Conservation (phyloP, 2,329 filamentous ascomycete species). For the Paecilomyces niveus region DNA sequence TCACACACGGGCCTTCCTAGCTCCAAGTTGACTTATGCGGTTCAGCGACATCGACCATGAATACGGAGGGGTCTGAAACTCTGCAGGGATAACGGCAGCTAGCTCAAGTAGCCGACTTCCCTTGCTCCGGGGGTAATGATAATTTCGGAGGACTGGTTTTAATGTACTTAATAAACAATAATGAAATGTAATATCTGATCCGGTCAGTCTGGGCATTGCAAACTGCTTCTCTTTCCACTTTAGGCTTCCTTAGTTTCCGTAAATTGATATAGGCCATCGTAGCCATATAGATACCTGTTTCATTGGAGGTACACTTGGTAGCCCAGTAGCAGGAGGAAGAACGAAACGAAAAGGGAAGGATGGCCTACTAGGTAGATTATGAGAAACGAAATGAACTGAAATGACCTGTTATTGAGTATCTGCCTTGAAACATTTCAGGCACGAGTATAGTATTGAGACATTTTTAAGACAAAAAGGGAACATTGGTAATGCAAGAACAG, state of each 20-base stretch:
- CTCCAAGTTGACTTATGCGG: not conserved
- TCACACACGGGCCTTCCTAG: not conserved
- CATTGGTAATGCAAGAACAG: slow-evolving; percentile 24
- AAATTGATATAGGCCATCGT: not conserved
- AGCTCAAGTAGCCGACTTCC: not conserved
- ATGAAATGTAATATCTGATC: not conserved
- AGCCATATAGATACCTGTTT: not conserved
- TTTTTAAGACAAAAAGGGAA: slow-evolving; percentile 17
- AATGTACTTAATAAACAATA: not conserved
- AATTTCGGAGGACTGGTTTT: not conserved
- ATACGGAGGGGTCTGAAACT: not conserved
- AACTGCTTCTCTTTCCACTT: not conserved
- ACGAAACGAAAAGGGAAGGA: not conserved
- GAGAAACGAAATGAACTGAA: not conserved
- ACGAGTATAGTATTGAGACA: slow-evolving; percentile 16
- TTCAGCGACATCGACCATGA: not conserved
- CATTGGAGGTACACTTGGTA: not conserved
- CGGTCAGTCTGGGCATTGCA: not conserved
- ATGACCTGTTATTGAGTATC: slow-evolving; percentile 10
- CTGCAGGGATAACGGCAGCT: not conserved
- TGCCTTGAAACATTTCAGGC: slow-evolving; percentile 14
- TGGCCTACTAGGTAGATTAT: not conserved
- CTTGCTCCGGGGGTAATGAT: not conserved
- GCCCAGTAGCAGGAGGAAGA: not conserved
- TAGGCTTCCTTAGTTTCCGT: not conserved